Evolutionary conservation across 257 asterid genomes (phyloP), one percentile per base, ranked within the genome.

Genomic region (Cinchona pubescens): DNA sequence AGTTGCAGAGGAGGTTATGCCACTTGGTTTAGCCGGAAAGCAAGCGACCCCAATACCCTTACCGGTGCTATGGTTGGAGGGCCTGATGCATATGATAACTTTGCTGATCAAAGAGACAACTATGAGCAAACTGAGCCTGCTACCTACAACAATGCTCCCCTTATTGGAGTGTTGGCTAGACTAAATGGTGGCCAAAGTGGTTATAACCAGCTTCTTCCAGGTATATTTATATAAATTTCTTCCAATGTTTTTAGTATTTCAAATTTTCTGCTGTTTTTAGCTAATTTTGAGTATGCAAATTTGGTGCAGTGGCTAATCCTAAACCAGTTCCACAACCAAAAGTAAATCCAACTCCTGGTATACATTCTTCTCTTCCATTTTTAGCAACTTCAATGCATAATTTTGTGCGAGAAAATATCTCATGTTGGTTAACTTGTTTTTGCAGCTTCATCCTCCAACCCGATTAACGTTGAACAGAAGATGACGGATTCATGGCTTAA

Each of bases 121-220:
- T 95, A 89, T 12, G 98, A 95, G 82, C 99, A 95, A 83, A 95
- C 98, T 3, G 99, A 95, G 82, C 99, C 99, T 3, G 99, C 99
- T 68, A 95, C 99, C 53, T 95, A 95, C 80, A 95, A 95, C 85
- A 95, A 91, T 81, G 99, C 97, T 63, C 98, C 98, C 2, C 76
- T 94, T 63, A 32, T 95, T 0, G 99, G 99, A 5, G 78, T 92
- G n/a, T 72, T 95, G 79, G 97, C 99, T 15, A 88, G 99, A 70
- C 80, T 95, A 49, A 91, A 90, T 16, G 91, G 86, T 13, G 99
- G 97, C 42, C 91, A 81, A 73, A 76, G 86, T 1, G 92, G 93
- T 27, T 86, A 88, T 81, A 92, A 86, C 82, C 99, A 92, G 86
- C 99, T 95, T 79, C 96, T 90, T 59, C 96, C 96, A 38, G 97